Evolutionary conservation across 345 rosid species (phyloP).

Genomic region (Citrus hindsii): DNA sequence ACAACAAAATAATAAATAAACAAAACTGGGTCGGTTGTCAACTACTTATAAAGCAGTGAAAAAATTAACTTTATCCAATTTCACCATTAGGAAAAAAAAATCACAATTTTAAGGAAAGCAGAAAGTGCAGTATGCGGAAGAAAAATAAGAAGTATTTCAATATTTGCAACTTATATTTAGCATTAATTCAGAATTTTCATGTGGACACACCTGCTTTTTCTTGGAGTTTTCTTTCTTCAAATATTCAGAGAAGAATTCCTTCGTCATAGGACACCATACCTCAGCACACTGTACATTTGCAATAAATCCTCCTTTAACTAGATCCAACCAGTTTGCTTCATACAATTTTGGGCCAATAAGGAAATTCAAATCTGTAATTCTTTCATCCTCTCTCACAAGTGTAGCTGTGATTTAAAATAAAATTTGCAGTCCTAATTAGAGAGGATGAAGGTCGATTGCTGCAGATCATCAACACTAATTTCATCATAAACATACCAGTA

Average conservation of each 20-base stretch:
- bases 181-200: constrained; percentile 1
- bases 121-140: neutral
- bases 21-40: neutral
- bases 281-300: constrained; percentile 99
- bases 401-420: constrained; percentile 54
- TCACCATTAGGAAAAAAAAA: neutral
- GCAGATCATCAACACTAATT: constrained; percentile 1
- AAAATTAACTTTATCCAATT: neutral
- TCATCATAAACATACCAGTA: constrained; percentile 49
- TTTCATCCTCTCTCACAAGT: constrained; percentile 99
- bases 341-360: constrained; percentile 96
- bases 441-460: neutral
- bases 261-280: constrained; percentile 99
- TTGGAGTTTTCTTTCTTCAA: constrained; percentile 90
- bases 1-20: neutral
- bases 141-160: neutral
- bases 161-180: neutral
- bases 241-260: constrained; percentile 95
- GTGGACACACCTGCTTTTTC: constrained; percentile 74
- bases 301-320: constrained; percentile 93
- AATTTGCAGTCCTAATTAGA: constrained; percentile 4
- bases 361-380: constrained; percentile 96
- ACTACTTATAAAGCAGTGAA: neutral
- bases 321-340: constrained; percentile 99
- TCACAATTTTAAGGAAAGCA: neutral